Percentiles rank a stretch among this genome's conserved stretches.
Evolutionary conservation across 2,329 filamentous ascomycete genomes (phyloP).

Genomic region (Sporothrix euskadiensis): DNA sequence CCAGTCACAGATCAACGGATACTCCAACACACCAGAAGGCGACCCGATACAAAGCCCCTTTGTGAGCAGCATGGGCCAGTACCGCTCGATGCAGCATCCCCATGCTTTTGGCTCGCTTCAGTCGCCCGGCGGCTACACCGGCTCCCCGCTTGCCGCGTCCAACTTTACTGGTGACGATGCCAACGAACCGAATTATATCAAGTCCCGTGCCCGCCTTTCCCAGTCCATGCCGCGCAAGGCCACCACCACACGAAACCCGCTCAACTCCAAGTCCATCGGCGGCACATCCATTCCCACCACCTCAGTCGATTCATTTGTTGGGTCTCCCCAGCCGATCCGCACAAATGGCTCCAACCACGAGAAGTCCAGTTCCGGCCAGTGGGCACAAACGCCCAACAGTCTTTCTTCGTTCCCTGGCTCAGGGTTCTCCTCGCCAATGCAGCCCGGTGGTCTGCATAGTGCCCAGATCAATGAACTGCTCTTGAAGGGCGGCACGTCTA

Average conservation of each 20-base stretch:
- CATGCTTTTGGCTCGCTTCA: conserved; percentile 59
- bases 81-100: conserved; percentile 65
- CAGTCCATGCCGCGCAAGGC: conserved; percentile 70
- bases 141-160: conserved; percentile 51
- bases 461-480: conserved; percentile 86
- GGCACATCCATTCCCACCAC: conserved; percentile 70
- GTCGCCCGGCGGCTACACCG: conserved; percentile 51
- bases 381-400: conserved; percentile 84
- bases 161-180: conserved; percentile 51
- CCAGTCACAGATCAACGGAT: conserved; percentile 72
- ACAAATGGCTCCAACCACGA: conserved; percentile 67
- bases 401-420: conserved; percentile 85
- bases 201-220: conserved; percentile 57
- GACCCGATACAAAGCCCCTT: conserved; percentile 92
- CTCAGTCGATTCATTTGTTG: conserved; percentile 67
- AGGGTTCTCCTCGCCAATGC: conserved; percentile 80
- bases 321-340: conserved; percentile 71
- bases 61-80: conserved; percentile 74
- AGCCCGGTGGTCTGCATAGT: conserved; percentile 61
- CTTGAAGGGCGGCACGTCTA: conserved; percentile 81
- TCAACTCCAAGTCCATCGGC: conserved; percentile 79
- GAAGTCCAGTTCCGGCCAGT: conserved; percentile 83
- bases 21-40: conserved; percentile 88
- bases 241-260: conserved; percentile 73
- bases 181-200: conserved; percentile 57